Conservation (phyloP, 768 basidiomycete genomes). For the Symmetrospora coprosmae region DNA sequence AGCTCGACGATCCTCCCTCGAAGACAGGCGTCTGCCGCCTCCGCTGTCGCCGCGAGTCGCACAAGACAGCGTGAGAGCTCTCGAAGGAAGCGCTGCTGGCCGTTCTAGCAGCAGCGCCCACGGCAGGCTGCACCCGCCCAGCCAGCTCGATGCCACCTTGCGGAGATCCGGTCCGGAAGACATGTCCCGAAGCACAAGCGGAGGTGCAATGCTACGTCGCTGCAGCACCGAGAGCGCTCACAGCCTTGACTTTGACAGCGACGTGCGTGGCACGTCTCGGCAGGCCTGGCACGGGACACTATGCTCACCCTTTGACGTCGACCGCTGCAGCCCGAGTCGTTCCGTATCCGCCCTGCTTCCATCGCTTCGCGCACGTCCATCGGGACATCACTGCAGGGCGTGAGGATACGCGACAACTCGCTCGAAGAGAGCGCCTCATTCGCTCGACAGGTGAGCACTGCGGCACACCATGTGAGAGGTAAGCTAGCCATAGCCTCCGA, state of each 20-base stretch:
- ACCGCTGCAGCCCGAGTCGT: slow-evolving; percentile 2
- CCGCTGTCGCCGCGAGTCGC: neutral
- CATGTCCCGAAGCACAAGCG: no score
- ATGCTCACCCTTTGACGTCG: neutral
- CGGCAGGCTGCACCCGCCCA: no score
- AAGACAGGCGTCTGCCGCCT: slow-evolving; percentile 9
- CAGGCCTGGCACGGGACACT: neutral
- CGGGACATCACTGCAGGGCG: slow-evolving; percentile 5
- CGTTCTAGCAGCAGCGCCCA: no score
- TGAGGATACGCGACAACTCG: slow-evolving; percentile 1
- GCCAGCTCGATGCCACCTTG: no score
- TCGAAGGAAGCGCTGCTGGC: no score
- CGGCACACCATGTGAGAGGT: neutral
- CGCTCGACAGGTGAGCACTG: neutral
- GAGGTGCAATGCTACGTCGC: no score
- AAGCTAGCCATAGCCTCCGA: no score
- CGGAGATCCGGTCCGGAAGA: no score
- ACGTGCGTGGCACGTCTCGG: slow-evolving; percentile 5
- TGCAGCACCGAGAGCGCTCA: slow-evolving; percentile 6
- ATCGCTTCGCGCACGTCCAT: neutral
- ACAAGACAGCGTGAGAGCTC: neutral
- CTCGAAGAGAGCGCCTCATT: neutral
- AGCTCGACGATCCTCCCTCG: no score
- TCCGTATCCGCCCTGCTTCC: neutral
- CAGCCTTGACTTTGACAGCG: slow-evolving; percentile 14